Conservation (phyloP, 345 rosid genomes). For the Mallotus nudiflorus region DNA sequence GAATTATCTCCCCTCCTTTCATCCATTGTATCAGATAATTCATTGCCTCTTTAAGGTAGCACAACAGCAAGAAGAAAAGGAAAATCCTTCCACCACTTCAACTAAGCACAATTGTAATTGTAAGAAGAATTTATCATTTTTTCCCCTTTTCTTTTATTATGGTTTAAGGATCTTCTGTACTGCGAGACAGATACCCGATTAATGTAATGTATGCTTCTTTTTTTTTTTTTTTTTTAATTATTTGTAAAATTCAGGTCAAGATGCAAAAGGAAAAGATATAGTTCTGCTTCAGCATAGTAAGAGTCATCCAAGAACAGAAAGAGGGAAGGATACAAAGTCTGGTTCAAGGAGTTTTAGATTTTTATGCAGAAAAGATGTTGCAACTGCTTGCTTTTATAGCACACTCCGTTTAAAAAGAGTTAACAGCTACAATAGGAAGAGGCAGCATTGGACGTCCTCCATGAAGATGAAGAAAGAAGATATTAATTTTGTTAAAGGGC, state of each 20-base stretch:
- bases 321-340: slow-evolving; percentile 2
- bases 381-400: slow-evolving; percentile 59
- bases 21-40: slow-evolving; percentile 55
- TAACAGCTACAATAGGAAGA: slow-evolving; percentile 22
- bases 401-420: slow-evolving; percentile 45
- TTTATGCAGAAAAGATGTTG: slow-evolving; percentile 59
- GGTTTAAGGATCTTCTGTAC: too few species aligned
- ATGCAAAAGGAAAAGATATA: slow-evolving; percentile 31
- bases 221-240: not conserved
- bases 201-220: not conserved
- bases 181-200: too few species aligned
- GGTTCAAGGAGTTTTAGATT: slow-evolving; percentile 24
- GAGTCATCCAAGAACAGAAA: slow-evolving; percentile 28
- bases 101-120: slow-evolving; percentile 20
- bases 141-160: not conserved
- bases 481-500: slow-evolving; percentile 23
- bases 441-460: slow-evolving; percentile 28
- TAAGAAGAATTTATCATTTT: slow-evolving; percentile 9
- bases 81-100: slow-evolving; percentile 11
- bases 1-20: slow-evolving; percentile 16
- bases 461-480: slow-evolving; percentile 50
- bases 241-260: slow-evolving; percentile 29
- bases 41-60: slow-evolving; percentile 52
- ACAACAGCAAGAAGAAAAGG: slow-evolving; percentile 33
- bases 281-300: slow-evolving; percentile 16